A percentile compares a stretch with the other conserved stretches of the same genome.
Conservation (phyloP, 495 filamentous ascomycete species). For the Xylaria nigripes region DNA sequence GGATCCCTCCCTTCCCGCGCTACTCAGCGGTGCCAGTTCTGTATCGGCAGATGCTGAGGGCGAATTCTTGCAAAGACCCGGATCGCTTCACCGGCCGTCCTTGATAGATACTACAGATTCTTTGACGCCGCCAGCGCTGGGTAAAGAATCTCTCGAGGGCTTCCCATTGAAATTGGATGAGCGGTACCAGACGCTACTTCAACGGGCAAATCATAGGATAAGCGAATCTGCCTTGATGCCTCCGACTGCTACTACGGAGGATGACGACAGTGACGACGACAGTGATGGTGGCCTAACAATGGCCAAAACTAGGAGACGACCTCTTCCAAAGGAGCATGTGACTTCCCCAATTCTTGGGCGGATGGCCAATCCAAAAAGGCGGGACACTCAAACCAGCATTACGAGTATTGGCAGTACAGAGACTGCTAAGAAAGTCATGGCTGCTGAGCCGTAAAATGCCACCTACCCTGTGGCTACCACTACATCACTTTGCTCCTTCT, state of each 20-base stretch:
- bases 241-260: constrained; percentile 34
- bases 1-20: constrained; percentile 67
- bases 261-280: constrained; percentile 50
- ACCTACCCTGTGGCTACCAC: neutral
- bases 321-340: constrained; percentile 14
- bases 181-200: constrained; percentile 18
- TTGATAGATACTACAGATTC: constrained; percentile 44
- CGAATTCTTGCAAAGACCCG: constrained; percentile 45
- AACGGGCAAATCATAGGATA: constrained; percentile 19
- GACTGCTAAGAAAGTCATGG: constrained; percentile 47
- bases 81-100: constrained; percentile 31
- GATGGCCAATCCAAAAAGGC: constrained; percentile 29
- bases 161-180: constrained; percentile 34
- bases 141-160: constrained; percentile 35
- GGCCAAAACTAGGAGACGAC: constrained; percentile 33
- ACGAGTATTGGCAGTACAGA: constrained; percentile 46
- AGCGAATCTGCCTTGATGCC: constrained; percentile 21
- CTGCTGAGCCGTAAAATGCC: constrained; percentile 15
- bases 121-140: constrained; percentile 43
- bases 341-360: constrained; percentile 26
- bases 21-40: constrained; percentile 75
- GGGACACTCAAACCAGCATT: constrained; percentile 45
- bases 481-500: neutral
- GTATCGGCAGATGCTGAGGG: constrained; percentile 53
- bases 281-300: constrained; percentile 48